Percentiles rank a stretch among this genome's conserved stretches.
Conservation (phyloP, 1,139 yeast genomes). For the Yamadazyma sp. region DNA sequence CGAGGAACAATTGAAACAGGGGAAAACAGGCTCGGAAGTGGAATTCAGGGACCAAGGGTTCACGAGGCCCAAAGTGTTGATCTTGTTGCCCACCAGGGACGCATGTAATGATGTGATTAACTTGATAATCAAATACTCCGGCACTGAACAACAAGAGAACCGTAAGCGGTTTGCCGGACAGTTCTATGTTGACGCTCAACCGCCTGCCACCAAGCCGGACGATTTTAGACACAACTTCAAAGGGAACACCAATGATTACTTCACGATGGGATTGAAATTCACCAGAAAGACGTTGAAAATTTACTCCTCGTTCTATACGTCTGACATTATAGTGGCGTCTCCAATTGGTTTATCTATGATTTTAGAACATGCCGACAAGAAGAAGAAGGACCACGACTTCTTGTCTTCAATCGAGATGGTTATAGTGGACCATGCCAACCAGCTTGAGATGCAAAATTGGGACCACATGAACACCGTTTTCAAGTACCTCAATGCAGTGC, state of each 20-base stretch:
- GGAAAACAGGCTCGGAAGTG: constrained; percentile 40
- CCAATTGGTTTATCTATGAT: constrained; percentile 89
- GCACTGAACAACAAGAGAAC: constrained; percentile 76
- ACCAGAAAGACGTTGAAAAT: constrained; percentile 85
- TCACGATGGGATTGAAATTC: constrained; percentile 84
- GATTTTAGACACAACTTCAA: constrained; percentile 79
- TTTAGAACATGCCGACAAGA: constrained; percentile 62
- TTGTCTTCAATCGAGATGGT: constrained; percentile 84
- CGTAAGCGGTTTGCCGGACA: constrained; percentile 71
- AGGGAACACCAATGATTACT: constrained; percentile 91
- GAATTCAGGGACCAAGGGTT: constrained; percentile 93
- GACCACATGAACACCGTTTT: constrained; percentile 75
- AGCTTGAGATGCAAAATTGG: constrained; percentile 92
- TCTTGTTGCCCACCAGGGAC: constrained; percentile 82
- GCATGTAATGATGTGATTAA: constrained; percentile 72
- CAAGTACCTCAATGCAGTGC: constrained; percentile 72
- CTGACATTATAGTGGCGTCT: constrained; percentile 87
- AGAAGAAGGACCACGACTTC: constrained; percentile 65
- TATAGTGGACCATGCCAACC: constrained; percentile 80
- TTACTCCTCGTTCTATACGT: constrained; percentile 79
- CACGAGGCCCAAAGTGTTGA: constrained; percentile 85
- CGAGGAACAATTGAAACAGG: constrained; percentile 44
- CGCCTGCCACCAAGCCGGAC: constrained; percentile 66
- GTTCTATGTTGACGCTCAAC: constrained; percentile 58
- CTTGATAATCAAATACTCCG: constrained; percentile 61